Evolutionary conservation across 2,329 filamentous ascomycete species (phyloP).

Genomic region (Diaporthe citri): DNA sequence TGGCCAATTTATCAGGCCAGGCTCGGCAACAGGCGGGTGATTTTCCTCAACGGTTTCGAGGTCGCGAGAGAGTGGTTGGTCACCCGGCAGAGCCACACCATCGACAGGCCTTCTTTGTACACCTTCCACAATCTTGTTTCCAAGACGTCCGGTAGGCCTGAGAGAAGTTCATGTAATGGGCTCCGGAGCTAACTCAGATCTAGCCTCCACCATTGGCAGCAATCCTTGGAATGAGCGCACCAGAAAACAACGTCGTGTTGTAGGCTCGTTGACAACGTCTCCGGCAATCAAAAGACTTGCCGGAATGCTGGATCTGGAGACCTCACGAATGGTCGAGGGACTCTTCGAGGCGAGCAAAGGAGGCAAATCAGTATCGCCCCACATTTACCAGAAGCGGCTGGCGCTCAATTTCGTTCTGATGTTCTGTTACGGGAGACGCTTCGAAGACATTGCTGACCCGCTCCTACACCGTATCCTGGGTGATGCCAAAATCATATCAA

Average conservation of each 20-base stretch:
- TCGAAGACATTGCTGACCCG: constrained; percentile 29
- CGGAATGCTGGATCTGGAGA: constrained; percentile 30
- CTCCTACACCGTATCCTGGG: constrained; percentile 24
- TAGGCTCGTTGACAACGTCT: constrained; percentile 30
- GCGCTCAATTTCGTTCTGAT: constrained; percentile 30
- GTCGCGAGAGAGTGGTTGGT: constrained; percentile 32
- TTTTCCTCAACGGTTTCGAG: constrained; percentile 28
- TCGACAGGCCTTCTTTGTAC: constrained; percentile 28
- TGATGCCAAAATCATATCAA: constrained; percentile 32
- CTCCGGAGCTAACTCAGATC: not conserved
- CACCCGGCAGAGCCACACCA: constrained; percentile 8
- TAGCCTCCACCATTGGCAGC: constrained; percentile 32
- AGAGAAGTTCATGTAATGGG: too few species aligned
- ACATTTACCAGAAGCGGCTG: constrained; percentile 34
- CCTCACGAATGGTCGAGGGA: constrained; percentile 9
- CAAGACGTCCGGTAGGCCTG: constrained; percentile 26
- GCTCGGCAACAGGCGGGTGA: constrained; percentile 28
- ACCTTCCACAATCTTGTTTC: constrained; percentile 34
- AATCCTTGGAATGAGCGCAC: constrained; percentile 36
- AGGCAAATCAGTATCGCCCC: constrained; percentile 21
- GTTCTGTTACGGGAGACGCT: constrained; percentile 33
- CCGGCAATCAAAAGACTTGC: constrained; percentile 31
- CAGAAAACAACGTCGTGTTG: constrained; percentile 33
- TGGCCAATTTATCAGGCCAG: constrained; percentile 34
- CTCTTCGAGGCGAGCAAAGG: constrained; percentile 19